Evolutionary conservation across 148 eudicot genomes (phyloP), one percentile per base, ranked within the genome.

Genomic region (Arbutus unedo): DNA sequence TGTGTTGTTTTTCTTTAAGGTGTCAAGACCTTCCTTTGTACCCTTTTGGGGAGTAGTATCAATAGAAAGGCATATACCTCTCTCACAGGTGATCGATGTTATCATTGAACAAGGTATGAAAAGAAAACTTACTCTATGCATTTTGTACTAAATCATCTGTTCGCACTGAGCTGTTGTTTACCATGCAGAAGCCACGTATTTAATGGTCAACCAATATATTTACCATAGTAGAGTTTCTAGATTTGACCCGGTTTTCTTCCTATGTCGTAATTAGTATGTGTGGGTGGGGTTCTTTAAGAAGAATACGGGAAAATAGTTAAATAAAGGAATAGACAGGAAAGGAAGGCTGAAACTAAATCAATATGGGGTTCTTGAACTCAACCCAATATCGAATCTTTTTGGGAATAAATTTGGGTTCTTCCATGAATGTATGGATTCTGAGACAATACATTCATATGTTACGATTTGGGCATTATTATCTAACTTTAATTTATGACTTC

Each of bases 51-150:
- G 88, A 80, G 88, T 85, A 10, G 88, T 82, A 44, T 92, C 85
- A 10, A 77, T 84, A n/a, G 93, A 90, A 86, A 91, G 77, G 86
- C 94, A 88, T 85, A 88, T 95, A 13, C 94, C 97, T 78, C 85
- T 95, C 67, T 79, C 94, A 70, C 74, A 87, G 86, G 95, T 93
- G 75, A 88, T 95, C 44, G 94, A 91, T 85, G 79, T 95, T 48
- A 92, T 95, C 77, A 84, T 95, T 79, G 98, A 95, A 87, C 98
- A 95, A 95, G 98, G 98, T 92, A 87, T 43, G 13, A n/a, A 59
- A n/a, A 19, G n/a, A 62, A 50, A 57, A 41, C 79, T 23, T 43
- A 44, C 48, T 76, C 21, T 7, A 3, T 19, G n/a, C 18, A 25
- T 25, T 54, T n/a, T 41, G 4, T n/a, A 16, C 19, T 66, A 11